Evolutionary conservation across 129 eudicot species (phyloP), one percentile per base, ranked within the genome.

Genomic region (Solidago caesia): DNA sequence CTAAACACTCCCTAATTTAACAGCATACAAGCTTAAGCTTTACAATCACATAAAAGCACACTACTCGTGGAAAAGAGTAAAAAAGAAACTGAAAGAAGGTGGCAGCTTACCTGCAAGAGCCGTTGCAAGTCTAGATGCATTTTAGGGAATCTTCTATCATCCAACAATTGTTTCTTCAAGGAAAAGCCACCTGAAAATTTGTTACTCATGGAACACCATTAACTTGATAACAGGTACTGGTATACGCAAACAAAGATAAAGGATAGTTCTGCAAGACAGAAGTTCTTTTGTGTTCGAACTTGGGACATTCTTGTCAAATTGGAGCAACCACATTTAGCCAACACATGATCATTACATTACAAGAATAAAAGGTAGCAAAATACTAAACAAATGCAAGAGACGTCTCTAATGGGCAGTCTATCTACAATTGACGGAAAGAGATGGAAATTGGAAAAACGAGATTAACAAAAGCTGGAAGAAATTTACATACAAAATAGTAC

Each of bases 121-220:
- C 99, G 89, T 82, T 91, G 99, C 87, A 95, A 77, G 88, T 95
- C 92, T 56, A 95, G 88, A 85, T 95, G 97, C 97, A 95, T 95
- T 84, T 91, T 95, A 0, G 99, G 96, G 81, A 91, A 88, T 78
- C 86, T 91, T 83, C 96, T 88, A 74, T 95, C 96, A 74, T 91
- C 97, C 57, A 90, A 79, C 87, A 91, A 47, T 75, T 95, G 91
- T 79, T 88, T 90, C 87, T 95, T 95, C 80, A 89, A 77, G 44
- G 87, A 84, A 84, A 83, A 94, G 59, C 97, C 99, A 84, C 99
- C 99, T 95, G 85, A 59, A 21, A 33, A 75, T 27, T 44, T 39
- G 6, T 9, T 10, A 58, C 5, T 72, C 45, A 12, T 26, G 66
- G 62, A 27, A 33, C 52, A n/a, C 42, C 42, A 39, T 25, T 45